phyloP scores from a whole-genome alignment of 1,284 basidiomycete genomes.

The Ceratobasidium theobromae region DNA sequence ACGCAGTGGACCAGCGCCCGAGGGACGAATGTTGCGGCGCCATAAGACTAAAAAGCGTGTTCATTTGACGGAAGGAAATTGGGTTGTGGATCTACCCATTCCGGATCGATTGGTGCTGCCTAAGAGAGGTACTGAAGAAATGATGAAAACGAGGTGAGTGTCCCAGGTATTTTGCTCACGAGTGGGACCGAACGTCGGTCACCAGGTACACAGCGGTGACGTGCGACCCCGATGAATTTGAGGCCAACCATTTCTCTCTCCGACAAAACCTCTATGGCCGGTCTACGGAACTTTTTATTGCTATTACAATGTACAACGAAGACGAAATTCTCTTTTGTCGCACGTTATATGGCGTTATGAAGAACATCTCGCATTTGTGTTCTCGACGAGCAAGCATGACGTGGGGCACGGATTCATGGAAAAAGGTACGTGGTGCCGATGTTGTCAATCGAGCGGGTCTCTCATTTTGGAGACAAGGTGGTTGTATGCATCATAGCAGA shows the following conservation, averaged over 20 bases:
- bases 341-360: constrained; percentile 95
- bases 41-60: constrained; percentile 73
- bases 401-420: constrained; percentile 97
- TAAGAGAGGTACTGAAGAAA: constrained; percentile 78
- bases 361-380: constrained; percentile 77
- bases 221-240: constrained; percentile 92
- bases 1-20: constrained; percentile 69
- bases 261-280: constrained; percentile 80
- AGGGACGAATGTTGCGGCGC: constrained; percentile 71
- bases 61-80: constrained; percentile 77
- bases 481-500: constrained; percentile 96
- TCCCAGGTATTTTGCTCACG: neutral
- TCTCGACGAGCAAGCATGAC: constrained; percentile 91
- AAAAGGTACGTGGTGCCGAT: constrained; percentile 63
- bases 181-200: neutral
- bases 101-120: constrained; percentile 80
- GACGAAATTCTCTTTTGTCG: constrained; percentile 92
- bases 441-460: too few relatives aligned
- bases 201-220: constrained; percentile 76
- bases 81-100: constrained; percentile 81
- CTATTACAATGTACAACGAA: constrained; percentile 97
- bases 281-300: constrained; percentile 90
- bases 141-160: constrained; percentile 72
- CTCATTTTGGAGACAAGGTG: constrained; percentile 53
- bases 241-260: constrained; percentile 77